Percentiles rank a stretch among this genome's conserved stretches.
Conservation (phyloP, 2,329 filamentous ascomycete genomes). For the Aschersonia sp. region DNA sequence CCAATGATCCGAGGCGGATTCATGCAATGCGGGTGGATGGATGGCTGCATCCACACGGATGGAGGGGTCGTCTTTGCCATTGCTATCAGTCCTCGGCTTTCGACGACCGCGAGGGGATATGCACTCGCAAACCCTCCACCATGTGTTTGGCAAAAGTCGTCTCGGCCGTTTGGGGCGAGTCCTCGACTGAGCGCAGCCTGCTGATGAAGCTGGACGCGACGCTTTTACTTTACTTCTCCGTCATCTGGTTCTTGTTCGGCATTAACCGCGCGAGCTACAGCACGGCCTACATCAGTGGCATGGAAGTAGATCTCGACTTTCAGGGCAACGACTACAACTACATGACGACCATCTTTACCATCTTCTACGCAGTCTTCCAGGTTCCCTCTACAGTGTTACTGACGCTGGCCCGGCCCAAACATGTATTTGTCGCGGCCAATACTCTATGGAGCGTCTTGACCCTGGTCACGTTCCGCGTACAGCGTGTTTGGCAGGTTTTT, state of each 20-base stretch:
- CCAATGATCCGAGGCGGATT: too few species aligned
- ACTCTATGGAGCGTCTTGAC: constrained; percentile 27
- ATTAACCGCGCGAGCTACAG: constrained; percentile 27
- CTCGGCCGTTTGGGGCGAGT: constrained; percentile 1
- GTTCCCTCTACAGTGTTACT: constrained; percentile 25
- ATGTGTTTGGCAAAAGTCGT: neutral
- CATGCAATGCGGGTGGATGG: too few species aligned
- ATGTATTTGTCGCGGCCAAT: constrained; percentile 26
- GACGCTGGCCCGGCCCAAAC: constrained; percentile 16
- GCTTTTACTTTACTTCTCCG: constrained; percentile 26
- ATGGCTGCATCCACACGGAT: too few species aligned
- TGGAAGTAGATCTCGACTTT: constrained; percentile 21
- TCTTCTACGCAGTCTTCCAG: constrained; percentile 27
- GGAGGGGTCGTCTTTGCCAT: too few species aligned
- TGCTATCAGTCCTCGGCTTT: too few species aligned
- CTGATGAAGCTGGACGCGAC: constrained; percentile 25
- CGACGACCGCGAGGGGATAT: too few species aligned
- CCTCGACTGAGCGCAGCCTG: constrained; percentile 9
- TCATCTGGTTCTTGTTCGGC: constrained; percentile 32
- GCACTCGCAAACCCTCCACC: too few species aligned
- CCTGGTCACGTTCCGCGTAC: constrained; percentile 25
- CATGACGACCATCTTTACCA: constrained; percentile 19
- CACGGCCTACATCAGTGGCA: constrained; percentile 26
- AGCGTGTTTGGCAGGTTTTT: constrained; percentile 27
- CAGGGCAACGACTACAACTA: constrained; percentile 24